Evolutionary conservation across 1,139 yeast genomes (phyloP).

Genomic region (Suhomyces anneliseae): DNA sequence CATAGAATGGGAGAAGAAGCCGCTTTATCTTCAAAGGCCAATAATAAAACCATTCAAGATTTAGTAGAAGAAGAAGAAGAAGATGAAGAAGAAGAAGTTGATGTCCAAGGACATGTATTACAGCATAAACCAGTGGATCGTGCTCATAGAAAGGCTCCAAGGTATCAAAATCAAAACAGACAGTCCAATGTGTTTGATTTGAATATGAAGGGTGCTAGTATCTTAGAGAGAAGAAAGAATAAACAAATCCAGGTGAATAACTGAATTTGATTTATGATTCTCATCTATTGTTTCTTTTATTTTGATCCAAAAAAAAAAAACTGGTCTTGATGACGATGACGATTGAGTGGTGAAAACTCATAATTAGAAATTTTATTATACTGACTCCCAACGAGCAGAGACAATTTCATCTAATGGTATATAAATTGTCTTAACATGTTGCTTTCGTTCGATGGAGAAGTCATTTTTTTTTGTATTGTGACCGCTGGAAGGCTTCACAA

Average conservation of each 20-base stretch:
- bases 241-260: constrained; percentile 22
- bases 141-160: constrained; percentile 23
- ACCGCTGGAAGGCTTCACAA: constrained; percentile 2
- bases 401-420: too few relatives aligned
- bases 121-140: constrained; percentile 4
- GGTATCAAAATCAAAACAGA: constrained; percentile 16
- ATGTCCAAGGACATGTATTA: constrained; percentile 13
- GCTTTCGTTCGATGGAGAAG: too few relatives aligned
- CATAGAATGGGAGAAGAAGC: constrained; percentile 91
- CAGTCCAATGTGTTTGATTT: constrained; percentile 56
- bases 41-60: constrained; percentile 25
- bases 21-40: constrained; percentile 41
- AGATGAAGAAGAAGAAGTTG: constrained; percentile 28
- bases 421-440: too few relatives aligned
- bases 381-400: too few relatives aligned
- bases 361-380: too few relatives aligned
- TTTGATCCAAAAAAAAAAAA: too few relatives aligned
- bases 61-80: constrained; percentile 44
- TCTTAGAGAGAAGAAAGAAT: constrained; percentile 69
- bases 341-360: too few relatives aligned
- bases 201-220: constrained; percentile 75
- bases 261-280: neutral
- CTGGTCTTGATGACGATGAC: too few relatives aligned
- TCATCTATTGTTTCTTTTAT: too few relatives aligned
- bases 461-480: neutral